These are phyloP conservation scores for Syzygium syzygioides DNA, from an alignment of 441 rosid genomes.

Conservation along the genomic window DNA sequence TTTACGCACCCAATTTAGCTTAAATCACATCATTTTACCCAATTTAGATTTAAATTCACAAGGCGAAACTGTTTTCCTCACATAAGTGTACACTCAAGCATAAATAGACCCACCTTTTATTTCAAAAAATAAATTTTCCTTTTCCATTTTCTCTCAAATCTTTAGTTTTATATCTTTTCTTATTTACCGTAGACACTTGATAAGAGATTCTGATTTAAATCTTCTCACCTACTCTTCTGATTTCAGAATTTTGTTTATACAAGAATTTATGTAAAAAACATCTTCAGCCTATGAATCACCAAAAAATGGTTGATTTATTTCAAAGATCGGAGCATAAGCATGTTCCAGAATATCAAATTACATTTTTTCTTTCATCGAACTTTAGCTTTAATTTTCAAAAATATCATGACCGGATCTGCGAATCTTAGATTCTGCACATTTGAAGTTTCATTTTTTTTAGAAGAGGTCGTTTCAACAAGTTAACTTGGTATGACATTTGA, in stretches of 20 bases:
- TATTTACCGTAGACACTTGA: too few relatives aligned
- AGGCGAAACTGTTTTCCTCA: too few relatives aligned
- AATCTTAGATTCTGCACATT: too few relatives aligned
- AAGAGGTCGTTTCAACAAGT: neutral
- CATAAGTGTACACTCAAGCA: too few relatives aligned
- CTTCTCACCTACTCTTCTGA: neutral
- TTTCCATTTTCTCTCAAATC: neutral
- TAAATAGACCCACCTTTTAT: neutral
- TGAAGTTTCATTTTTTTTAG: neutral
- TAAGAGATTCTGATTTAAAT: too few relatives aligned
- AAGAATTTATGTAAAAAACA: too few relatives aligned
- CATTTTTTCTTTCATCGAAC: neutral
- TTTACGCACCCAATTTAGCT: too few relatives aligned
- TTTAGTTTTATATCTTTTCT: too few relatives aligned
- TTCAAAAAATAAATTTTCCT: too few relatives aligned
- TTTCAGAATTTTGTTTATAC: neutral
- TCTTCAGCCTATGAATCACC: neutral
- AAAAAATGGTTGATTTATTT: neutral
- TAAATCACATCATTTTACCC: too few relatives aligned
- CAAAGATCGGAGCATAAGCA: neutral
- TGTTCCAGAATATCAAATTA: too few relatives aligned
- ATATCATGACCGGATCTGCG: neutral
- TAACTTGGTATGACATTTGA: neutral
- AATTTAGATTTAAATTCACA: too few relatives aligned
- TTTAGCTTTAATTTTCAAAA: neutral